phyloP scores from a whole-genome alignment of 1,284 basidiomycete species.

The Cryptococcus hybrid region DNA sequence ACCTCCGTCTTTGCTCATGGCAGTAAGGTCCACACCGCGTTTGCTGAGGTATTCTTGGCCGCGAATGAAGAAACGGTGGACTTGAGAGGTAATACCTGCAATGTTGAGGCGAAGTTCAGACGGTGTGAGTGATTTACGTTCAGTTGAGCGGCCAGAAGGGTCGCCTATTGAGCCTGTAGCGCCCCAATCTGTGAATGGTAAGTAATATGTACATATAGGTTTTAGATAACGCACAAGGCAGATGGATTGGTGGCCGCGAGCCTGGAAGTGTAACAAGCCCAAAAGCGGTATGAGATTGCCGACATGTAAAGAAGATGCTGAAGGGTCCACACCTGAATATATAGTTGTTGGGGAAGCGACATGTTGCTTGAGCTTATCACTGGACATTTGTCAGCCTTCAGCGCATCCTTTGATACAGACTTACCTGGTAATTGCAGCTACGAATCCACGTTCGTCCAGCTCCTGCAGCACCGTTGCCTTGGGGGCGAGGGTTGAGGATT shows the following conservation, averaged over 20 bases:
- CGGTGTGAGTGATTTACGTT: slow-evolving; percentile 68
- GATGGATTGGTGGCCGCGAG: slow-evolving; percentile 75
- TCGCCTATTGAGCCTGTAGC: slow-evolving; percentile 97
- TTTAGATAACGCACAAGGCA: slow-evolving; percentile 62
- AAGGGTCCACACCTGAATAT: slow-evolving; percentile 92
- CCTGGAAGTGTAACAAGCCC: slow-evolving; percentile 79
- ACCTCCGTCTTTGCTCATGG: neutral
- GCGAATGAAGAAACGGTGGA: slow-evolving; percentile 69
- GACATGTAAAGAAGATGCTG: slow-evolving; percentile 82
- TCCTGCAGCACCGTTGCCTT: slow-evolving; percentile 42
- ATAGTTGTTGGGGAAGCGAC: slow-evolving; percentile 55
- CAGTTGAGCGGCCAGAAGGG: slow-evolving; percentile 83
- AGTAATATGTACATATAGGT: neutral
- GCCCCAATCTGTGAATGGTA: slow-evolving; percentile 74
- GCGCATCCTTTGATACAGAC: slow-evolving; percentile 1
- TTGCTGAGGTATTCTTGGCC: slow-evolving; percentile 62
- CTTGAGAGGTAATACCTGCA: slow-evolving; percentile 61
- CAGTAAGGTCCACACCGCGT: slow-evolving; percentile 1
- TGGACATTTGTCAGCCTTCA: slow-evolving; percentile 8
- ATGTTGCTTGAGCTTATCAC: slow-evolving; percentile 35
- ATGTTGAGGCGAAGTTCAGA: slow-evolving; percentile 69
- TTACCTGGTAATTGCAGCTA: slow-evolving; percentile 52
- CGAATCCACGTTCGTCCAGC: slow-evolving; percentile 51
- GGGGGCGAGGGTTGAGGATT: no score
- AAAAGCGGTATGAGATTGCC: slow-evolving; percentile 91